Conservation (phyloP, 1,284 basidiomycete species). For the Caloboletus firmus region DNA sequence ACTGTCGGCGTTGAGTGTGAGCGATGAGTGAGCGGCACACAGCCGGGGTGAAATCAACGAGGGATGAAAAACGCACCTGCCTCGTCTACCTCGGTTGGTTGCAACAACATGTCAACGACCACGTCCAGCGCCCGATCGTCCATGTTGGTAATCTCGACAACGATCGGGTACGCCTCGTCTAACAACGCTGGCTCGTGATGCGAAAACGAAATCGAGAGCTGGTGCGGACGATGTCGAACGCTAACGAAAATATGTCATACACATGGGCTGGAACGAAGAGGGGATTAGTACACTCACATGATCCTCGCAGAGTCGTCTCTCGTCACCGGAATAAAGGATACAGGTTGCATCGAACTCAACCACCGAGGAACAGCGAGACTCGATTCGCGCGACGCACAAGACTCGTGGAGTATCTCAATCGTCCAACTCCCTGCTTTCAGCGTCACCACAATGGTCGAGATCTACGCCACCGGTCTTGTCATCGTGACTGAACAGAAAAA, state of each 20-base stretch:
- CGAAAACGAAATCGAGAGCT: conserved; percentile 51
- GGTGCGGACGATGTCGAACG: conserved; percentile 64
- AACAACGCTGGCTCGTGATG: conserved; percentile 71
- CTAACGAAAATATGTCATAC: conserved; percentile 36
- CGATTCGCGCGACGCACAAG: conserved; percentile 39
- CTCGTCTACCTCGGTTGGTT: conserved; percentile 75
- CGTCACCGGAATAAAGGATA: conserved; percentile 51
- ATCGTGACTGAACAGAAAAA: background rate
- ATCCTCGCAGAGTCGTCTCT: conserved; percentile 50
- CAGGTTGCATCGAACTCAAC: conserved; percentile 54
- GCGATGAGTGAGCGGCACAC: background rate
- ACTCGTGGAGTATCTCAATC: conserved; percentile 57
- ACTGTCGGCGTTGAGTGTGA: conserved; percentile 39
- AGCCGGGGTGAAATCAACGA: background rate
- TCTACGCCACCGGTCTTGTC: conserved; percentile 36
- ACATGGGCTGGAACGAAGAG: too few relatives aligned
- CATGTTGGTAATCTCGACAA: conserved; percentile 62
- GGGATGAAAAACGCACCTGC: conserved; percentile 52
- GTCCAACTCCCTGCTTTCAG: conserved; percentile 62
- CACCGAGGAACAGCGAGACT: conserved; percentile 43
- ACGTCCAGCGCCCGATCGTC: conserved; percentile 69
- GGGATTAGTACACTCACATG: conserved; percentile 41
- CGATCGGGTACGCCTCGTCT: conserved; percentile 74
- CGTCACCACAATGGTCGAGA: conserved; percentile 51
- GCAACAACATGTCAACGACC: conserved; percentile 71